These are phyloP conservation scores for Scheffersomyces illinoinensis DNA, from an alignment of 1,139 yeast genomes.

Conservation along the genomic window DNA sequence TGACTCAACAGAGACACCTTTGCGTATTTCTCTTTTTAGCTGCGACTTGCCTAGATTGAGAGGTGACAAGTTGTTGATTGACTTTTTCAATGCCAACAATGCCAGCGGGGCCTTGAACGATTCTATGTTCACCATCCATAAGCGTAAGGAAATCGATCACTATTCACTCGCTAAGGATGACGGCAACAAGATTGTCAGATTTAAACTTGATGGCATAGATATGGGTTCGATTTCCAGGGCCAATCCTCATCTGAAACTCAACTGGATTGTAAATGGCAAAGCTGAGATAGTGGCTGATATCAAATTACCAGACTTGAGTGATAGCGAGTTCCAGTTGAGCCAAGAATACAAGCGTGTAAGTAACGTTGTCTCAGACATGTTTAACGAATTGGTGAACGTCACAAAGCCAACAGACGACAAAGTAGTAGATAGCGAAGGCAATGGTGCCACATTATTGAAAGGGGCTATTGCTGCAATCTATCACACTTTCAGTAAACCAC, in stretches of 20 bases:
- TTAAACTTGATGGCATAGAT: constrained; percentile 66
- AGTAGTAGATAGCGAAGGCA: constrained; percentile 5
- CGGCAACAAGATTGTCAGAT: constrained; percentile 50
- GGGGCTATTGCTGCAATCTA: constrained; percentile 47
- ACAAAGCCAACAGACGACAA: constrained; percentile 12
- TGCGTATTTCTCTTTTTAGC: constrained; percentile 59
- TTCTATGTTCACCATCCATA: constrained; percentile 73
- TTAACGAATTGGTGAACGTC: constrained; percentile 27
- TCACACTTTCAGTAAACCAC: constrained; percentile 34
- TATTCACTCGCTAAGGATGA: constrained; percentile 27
- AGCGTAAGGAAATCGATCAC: constrained; percentile 38
- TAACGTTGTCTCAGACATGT: constrained; percentile 25
- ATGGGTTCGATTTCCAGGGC: constrained; percentile 42
- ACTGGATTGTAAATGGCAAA: constrained; percentile 71
- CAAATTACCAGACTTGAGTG: constrained; percentile 52
- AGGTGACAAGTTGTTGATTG: constrained; percentile 58
- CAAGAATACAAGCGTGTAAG: constrained; percentile 28
- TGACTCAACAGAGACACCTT: constrained; percentile 29
- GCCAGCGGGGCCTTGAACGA: constrained; percentile 74
- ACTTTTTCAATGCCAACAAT: constrained; percentile 67
- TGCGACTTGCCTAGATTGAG: constrained; percentile 64
- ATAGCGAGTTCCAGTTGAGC: constrained; percentile 21
- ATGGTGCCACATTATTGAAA: constrained; percentile 29
- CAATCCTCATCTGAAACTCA: constrained; percentile 49
- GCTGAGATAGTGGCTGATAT: constrained; percentile 72